phyloP scores from a whole-genome alignment of 345 rosid genomes.

The Salix arbutifolia region DNA sequence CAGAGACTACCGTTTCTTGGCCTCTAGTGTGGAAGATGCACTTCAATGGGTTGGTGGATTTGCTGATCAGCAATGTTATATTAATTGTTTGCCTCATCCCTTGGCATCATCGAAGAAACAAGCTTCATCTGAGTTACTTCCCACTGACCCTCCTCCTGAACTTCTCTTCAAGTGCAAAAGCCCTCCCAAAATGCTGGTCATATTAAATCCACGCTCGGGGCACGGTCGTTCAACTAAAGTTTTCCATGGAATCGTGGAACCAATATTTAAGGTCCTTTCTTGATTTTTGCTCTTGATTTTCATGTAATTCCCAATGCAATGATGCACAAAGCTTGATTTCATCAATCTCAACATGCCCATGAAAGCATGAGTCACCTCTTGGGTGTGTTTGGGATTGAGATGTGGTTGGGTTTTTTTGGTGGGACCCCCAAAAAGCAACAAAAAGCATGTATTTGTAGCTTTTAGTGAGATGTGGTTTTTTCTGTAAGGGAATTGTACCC shows the following conservation, averaged over 20 bases:
- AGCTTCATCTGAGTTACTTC: constrained; percentile 74
- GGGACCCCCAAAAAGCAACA: too few relatives aligned
- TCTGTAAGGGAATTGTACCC: too few relatives aligned
- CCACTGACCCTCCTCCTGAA: constrained; percentile 83
- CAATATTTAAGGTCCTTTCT: constrained; percentile 77
- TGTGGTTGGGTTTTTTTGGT: too few relatives aligned
- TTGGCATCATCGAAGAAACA: constrained; percentile 84
- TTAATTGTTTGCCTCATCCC: constrained; percentile 91
- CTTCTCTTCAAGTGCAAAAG: constrained; percentile 82
- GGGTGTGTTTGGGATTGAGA: too few relatives aligned
- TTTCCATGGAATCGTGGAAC: constrained; percentile 78
- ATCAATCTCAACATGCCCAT: neutral
- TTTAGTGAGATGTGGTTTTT: too few relatives aligned
- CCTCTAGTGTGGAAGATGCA: constrained; percentile 76
- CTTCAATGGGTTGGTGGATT: constrained; percentile 97
- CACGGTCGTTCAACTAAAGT: constrained; percentile 90
- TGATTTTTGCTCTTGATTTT: neutral
- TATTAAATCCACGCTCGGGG: constrained; percentile 91
- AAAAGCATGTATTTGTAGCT: too few relatives aligned
- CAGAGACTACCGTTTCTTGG: constrained; percentile 74
- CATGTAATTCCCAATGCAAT: neutral
- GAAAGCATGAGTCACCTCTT: neutral
- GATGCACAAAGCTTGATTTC: neutral
- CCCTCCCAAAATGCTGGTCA: constrained; percentile 92
- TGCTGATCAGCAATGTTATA: constrained; percentile 90